Base-by-base conservation (phyloP, 1,284 basidiomycete species). In the Hymenochaete sp. region DNA sequence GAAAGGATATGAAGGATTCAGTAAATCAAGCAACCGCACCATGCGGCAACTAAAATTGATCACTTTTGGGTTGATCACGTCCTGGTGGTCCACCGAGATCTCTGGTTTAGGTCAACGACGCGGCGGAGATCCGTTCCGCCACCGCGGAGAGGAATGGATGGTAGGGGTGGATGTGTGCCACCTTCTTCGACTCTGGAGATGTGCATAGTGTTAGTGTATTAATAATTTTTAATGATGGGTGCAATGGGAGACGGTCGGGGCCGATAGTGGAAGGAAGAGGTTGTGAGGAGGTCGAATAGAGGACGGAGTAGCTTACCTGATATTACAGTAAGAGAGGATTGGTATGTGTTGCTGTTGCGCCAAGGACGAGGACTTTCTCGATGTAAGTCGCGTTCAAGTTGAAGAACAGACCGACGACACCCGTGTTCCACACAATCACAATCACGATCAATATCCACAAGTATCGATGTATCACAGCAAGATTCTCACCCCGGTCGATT, bases 301-400 rank as follows among this genome's bases (percentile, higher is more conserved):
- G 6, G n/a, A 40, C 1, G n/a, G 14, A 9, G 19, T 19, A n/a
- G 25, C 44, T 14, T 19, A 50, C 48, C 38, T 26, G 27, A 50
- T 46, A 35, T 46, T 50, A n/a, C 45, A 35, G 8, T 44, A 42
- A 2, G 48, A 50, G 19, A 46, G 48, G 21, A 38, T 36, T 50
- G 3, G 44, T 35, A 24, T 50, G 48, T 26, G 44, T 43, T n/a
- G 36, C 44, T 9, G 48, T 39, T 1, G 44, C 48, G 19, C 38
- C 48, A 5, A 33, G 35, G 24, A 50, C 22, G 14, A 38, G 44
- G 13, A 50, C 46, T 11, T 36, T 33, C 28, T 50, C 48, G 22
- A 50, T 35, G 39, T 41, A 45, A 24, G 44, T 31, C 27, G 48
- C 48, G 14, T 45, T n/a, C n/a, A n/a, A n/a, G 14, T 45, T 39